These are phyloP conservation scores for Myriangium duriaei DNA, from an alignment of 2,329 filamentous ascomycete genomes.

Conservation along the genomic window DNA sequence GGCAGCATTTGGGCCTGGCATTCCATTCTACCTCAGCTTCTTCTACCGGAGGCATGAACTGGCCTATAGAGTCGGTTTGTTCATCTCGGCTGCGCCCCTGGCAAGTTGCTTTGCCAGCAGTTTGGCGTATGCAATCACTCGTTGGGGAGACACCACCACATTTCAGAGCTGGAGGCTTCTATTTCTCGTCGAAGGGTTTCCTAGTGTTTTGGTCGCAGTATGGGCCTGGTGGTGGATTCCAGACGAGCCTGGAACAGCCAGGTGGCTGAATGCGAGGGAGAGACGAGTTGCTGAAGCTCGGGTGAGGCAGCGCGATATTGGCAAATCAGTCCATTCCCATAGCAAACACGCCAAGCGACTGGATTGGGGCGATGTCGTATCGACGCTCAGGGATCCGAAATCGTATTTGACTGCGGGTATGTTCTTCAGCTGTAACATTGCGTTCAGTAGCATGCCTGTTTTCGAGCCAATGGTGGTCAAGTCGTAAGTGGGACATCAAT, in stretches of 20 bases:
- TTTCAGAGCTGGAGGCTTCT: slow-evolving; percentile 77
- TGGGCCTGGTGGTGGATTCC: slow-evolving; percentile 65
- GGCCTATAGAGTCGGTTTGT: slow-evolving; percentile 72
- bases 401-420: slow-evolving; percentile 66
- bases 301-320: slow-evolving; percentile 41
- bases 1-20: slow-evolving; percentile 50
- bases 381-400: slow-evolving; percentile 52
- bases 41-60: slow-evolving; percentile 58
- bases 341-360: slow-evolving; percentile 35
- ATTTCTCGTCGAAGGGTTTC: slow-evolving; percentile 76
- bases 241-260: slow-evolving; percentile 48
- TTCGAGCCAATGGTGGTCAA: slow-evolving; percentile 51
- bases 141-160: slow-evolving; percentile 49
- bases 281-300: slow-evolving; percentile 58
- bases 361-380: slow-evolving; percentile 43
- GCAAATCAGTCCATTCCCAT: slow-evolving; percentile 9
- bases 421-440: slow-evolving; percentile 80
- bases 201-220: slow-evolving; percentile 61
- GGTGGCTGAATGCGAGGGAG: slow-evolving; percentile 31
- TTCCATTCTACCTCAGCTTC: slow-evolving; percentile 52
- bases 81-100: slow-evolving; percentile 60
- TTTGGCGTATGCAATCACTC: slow-evolving; percentile 67
- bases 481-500: slow-evolving; percentile 33
- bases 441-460: slow-evolving; percentile 76
- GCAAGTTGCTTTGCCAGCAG: slow-evolving; percentile 60